Base-by-base conservation (phyloP, 257 asterid genomes). In the Solanum etuberosum region DNA sequence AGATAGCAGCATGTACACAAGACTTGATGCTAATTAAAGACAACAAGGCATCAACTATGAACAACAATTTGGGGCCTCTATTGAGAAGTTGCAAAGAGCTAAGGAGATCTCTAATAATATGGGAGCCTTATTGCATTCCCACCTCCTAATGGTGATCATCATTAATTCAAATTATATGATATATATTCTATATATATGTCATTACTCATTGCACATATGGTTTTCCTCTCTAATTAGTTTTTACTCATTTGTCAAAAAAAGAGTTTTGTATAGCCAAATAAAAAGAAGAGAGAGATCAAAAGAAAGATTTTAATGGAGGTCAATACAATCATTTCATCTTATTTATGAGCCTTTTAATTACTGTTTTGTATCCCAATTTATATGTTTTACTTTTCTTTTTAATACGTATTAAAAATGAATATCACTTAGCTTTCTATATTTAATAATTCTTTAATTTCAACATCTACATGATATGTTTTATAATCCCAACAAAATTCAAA, bases 41-140 rank as follows among this genome's bases (percentile, higher is more conserved):
- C 46, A 89, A 90, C 86, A 92, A 89, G 48, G 82, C 87, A 9
- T 83, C 73, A 27, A 67, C 48, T 51, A 37, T 35, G 38, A 83
- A 83, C 86, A 83, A 59, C 74, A 84, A 90, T 40, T 83, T 91
- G 63, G 90, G 89, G 57, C 91, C 95, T 74, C 85, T 89, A 25
- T 48, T 89, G 85, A 91, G 90, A 88, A 92, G 94, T 37, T 96
- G 99, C 98, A 94, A 93, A 40, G 95, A 93, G 87, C 85, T 91
- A 1, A 91, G 91, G 82, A 93, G 91, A 65, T 90, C 97, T 81
- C 91, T 90, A 32, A 3, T 86, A 83, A 85, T 90, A 40, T 90
- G 95, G 93, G 94, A 92, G 92, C 94, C 98, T 43, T 68, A 89
- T 81, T 95, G 99, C 95, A 92, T 96, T 87, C 96, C 97, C 84